phyloP scores from a whole-genome alignment of 2,329 filamentous ascomycete species.

The Xylariaceae sp. region DNA sequence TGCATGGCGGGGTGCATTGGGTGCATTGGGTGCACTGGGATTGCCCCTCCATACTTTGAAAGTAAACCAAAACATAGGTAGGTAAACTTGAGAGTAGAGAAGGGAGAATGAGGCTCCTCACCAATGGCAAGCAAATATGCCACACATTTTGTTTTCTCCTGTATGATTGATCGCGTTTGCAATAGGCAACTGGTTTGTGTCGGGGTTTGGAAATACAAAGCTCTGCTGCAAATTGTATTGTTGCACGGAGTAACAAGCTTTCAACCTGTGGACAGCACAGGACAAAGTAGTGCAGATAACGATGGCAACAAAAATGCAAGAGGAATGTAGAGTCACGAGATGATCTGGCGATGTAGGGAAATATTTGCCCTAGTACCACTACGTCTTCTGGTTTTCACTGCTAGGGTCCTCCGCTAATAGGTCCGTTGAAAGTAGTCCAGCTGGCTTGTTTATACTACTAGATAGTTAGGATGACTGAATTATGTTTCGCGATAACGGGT shows the following conservation, averaged over 20 bases:
- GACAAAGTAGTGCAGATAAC: too few relatives aligned
- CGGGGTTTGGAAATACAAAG: neutral
- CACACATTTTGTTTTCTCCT: slow-evolving; percentile 74
- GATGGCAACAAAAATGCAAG: too few relatives aligned
- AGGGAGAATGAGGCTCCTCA: slow-evolving; percentile 52
- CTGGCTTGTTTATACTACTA: slow-evolving; percentile 3
- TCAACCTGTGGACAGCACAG: too few relatives aligned
- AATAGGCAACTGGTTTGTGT: neutral
- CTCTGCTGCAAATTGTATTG: too few relatives aligned
- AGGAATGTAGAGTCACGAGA: too few relatives aligned
- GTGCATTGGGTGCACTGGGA: slow-evolving; percentile 31
- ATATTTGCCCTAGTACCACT: too few relatives aligned
- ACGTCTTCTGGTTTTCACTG: too few relatives aligned
- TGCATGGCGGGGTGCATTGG: slow-evolving; percentile 39
- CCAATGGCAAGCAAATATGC: slow-evolving; percentile 95
- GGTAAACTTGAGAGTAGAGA: slow-evolving; percentile 31
- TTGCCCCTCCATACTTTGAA: slow-evolving; percentile 45
- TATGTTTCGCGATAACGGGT: slow-evolving; percentile 21
- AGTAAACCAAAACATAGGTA: slow-evolving; percentile 13
- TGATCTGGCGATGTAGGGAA: too few relatives aligned
- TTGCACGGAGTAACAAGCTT: too few relatives aligned
- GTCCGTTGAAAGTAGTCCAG: too few relatives aligned
- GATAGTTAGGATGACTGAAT: slow-evolving; percentile 19
- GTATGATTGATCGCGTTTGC: neutral
- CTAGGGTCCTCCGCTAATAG: too few relatives aligned